Evolutionary conservation across 495 filamentous ascomycete species (phyloP).

Genomic region (Pseudoneurospora amorphoporcata): DNA sequence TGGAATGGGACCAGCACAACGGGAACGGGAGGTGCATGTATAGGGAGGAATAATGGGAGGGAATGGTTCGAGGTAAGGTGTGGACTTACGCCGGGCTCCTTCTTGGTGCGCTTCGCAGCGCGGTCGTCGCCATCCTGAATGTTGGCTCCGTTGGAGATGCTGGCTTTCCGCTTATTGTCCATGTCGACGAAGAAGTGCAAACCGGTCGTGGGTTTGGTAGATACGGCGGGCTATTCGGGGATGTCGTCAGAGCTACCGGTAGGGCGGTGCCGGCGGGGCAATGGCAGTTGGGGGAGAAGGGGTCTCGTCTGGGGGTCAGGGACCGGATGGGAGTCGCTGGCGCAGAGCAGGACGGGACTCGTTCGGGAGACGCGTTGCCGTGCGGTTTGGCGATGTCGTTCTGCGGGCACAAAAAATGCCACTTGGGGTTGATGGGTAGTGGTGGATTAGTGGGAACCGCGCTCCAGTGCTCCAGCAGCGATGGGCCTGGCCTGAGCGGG

Average conservation of each 20-base stretch:
- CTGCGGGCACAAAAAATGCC: constrained; percentile 15
- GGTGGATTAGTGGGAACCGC: neutral
- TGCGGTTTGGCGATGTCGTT: constrained; percentile 3
- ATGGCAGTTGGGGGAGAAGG: constrained; percentile 9
- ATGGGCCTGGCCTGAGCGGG: neutral
- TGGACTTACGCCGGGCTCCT: constrained; percentile 25
- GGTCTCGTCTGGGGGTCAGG: constrained; percentile 1
- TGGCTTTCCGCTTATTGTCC: constrained; percentile 61
- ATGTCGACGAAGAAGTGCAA: constrained; percentile 28
- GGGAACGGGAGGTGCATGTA: neutral
- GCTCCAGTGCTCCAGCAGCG: neutral
- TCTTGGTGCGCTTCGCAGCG: constrained; percentile 49
- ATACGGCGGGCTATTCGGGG: neutral
- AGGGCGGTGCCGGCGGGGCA: constrained; percentile 7
- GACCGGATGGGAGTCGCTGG: neutral
- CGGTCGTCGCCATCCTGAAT: constrained; percentile 41
- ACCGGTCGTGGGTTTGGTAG: constrained; percentile 1
- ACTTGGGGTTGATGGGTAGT: constrained; percentile 4
- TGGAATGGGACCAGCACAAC: neutral
- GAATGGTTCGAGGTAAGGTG: neutral
- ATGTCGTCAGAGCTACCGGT: neutral
- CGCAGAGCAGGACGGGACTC: constrained; percentile 6
- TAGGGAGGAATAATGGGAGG: neutral
- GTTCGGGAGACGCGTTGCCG: constrained; percentile 17
- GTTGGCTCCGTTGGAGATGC: constrained; percentile 26